Evolutionary conservation across 2,329 filamentous ascomycete genomes (phyloP).

Genomic region (Knufia petricola): DNA sequence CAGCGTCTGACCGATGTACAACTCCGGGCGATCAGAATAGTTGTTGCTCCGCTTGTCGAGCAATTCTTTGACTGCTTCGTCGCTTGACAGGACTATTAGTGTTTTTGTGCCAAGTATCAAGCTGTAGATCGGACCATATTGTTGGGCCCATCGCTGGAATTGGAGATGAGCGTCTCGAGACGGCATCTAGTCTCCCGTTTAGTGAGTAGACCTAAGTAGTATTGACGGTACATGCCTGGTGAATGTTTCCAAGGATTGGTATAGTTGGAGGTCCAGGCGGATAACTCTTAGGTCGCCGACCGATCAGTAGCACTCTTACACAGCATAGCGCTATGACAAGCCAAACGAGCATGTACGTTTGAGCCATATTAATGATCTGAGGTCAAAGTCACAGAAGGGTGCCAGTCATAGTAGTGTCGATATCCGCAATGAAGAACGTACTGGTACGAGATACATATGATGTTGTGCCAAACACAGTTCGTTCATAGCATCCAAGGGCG

Average conservation of each 20-base stretch:
- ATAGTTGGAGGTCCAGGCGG: constrained; percentile 45
- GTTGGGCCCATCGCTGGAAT: constrained; percentile 43
- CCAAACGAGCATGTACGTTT: no score
- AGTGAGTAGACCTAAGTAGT: constrained; percentile 3
- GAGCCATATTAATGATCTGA: no score
- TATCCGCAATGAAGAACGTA: no score
- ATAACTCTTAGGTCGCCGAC: constrained; percentile 18
- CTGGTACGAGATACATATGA: no score
- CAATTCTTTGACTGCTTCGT: constrained; percentile 41
- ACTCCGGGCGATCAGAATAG: constrained; percentile 40
- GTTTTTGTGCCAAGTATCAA: constrained; percentile 42
- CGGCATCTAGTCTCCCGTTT: constrained; percentile 31
- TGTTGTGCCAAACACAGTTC: no score
- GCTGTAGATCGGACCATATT: constrained; percentile 45
- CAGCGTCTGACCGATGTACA: constrained; percentile 36
- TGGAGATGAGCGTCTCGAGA: constrained; percentile 34
- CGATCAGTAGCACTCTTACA: not conserved
- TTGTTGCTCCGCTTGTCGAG: constrained; percentile 42
- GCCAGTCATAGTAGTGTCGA: no score
- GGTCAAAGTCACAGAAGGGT: no score
- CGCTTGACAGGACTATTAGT: constrained; percentile 40
- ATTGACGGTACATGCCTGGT: constrained; percentile 25
- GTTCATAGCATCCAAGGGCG: no score
- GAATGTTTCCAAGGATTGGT: constrained; percentile 44
- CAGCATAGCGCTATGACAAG: no score